These are phyloP conservation scores for Pleurotus djamor DNA, from an alignment of 768 basidiomycete species.

Conservation along the genomic window DNA sequence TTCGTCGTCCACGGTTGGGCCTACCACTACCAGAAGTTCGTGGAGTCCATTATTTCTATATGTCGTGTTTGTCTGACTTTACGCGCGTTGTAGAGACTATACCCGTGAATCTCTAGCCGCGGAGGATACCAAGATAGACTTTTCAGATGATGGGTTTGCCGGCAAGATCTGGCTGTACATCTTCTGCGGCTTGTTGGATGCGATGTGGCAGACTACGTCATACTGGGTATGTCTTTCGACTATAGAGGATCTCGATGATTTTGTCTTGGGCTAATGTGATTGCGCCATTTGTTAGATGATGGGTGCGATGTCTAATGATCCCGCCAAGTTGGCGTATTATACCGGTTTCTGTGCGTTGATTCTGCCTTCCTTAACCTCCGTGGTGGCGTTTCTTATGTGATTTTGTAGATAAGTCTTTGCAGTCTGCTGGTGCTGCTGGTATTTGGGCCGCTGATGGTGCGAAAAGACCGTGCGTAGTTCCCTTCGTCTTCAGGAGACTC, in stretches of 20 bases:
- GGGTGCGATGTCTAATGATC: constrained; percentile 84
- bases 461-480: constrained; percentile 49
- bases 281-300: constrained; percentile 32
- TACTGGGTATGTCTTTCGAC: constrained; percentile 48
- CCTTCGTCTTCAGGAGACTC: not conserved
- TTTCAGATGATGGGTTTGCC: constrained; percentile 50
- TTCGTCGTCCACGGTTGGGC: constrained; percentile 75
- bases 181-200: constrained; percentile 71
- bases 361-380: not conserved
- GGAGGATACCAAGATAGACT: constrained; percentile 50
- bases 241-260: not conserved
- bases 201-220: constrained; percentile 83
- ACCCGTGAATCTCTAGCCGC: constrained; percentile 39
- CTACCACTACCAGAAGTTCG: constrained; percentile 72
- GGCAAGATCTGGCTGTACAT: constrained; percentile 62
- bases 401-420: constrained; percentile 61
- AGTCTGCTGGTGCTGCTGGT: constrained; percentile 74
- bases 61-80: not conserved
- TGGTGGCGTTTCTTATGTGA: not conserved
- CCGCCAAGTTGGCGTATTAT: constrained; percentile 75
- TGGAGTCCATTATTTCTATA: not conserved
- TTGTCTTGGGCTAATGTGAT: not conserved
- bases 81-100: not conserved
- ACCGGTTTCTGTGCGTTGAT: constrained; percentile 73
- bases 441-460: constrained; percentile 70